phyloP scores from a whole-genome alignment of 495 filamentous ascomycete genomes.

The Aspergillus olivimuriae region DNA sequence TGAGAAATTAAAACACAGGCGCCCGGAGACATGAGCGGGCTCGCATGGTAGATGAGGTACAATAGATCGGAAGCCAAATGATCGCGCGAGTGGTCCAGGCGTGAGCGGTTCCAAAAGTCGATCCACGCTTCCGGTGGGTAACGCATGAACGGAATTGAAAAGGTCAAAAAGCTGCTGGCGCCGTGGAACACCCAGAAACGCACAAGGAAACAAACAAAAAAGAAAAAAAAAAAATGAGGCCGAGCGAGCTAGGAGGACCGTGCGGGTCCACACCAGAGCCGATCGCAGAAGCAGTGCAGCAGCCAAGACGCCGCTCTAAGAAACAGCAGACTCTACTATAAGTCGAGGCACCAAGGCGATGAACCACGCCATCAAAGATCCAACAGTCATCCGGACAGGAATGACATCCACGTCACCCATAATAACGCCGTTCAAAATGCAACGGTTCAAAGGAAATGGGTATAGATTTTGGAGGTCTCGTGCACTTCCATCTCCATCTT shows the following conservation, averaged over 20 bases:
- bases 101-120: background rate
- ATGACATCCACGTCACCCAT: constrained; percentile 8
- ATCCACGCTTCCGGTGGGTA: background rate
- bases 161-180: background rate
- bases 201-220: background rate
- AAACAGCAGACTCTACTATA: constrained; percentile 18
- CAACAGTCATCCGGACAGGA: constrained; percentile 17
- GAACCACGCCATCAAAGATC: constrained; percentile 18
- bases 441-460: constrained; percentile 84
- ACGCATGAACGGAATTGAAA: background rate
- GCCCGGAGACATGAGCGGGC: background rate
- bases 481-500: constrained; percentile 99
- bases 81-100: background rate
- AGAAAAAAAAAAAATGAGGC: background rate
- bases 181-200: background rate
- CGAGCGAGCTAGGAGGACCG: background rate
- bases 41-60: constrained; percentile 2
- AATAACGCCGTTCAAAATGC: constrained; percentile 25
- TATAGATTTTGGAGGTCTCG: constrained; percentile 96
- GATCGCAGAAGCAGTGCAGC: background rate
- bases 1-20: background rate
- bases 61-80: background rate
- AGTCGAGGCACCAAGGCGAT: constrained; percentile 18
- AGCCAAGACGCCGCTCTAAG: constrained; percentile 19
- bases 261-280: background rate